Conservation (phyloP, 2,329 filamentous ascomycete species). For the Domatiomyces catenatus region DNA sequence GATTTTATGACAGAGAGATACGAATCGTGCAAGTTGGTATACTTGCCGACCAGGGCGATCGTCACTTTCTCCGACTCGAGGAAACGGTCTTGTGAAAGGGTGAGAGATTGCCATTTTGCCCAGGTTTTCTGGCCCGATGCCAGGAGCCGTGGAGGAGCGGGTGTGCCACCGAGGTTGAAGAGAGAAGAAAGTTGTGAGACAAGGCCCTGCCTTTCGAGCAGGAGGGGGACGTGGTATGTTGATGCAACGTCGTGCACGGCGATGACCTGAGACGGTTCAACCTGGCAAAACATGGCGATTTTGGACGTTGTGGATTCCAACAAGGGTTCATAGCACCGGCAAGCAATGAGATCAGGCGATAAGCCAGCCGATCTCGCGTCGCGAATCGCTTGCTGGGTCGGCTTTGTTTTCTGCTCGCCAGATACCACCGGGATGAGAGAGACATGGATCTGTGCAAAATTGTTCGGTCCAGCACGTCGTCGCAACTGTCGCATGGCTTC, state of each 20-base stretch:
- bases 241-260: constrained; percentile 76
- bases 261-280: constrained; percentile 70
- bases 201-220: constrained; percentile 69
- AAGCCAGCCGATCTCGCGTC: constrained; percentile 68
- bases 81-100: constrained; percentile 49
- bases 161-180: constrained; percentile 44
- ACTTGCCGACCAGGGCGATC: constrained; percentile 87
- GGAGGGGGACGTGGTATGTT: constrained; percentile 88
- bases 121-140: constrained; percentile 55
- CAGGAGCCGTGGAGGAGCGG: constrained; percentile 38
- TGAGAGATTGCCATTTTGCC: constrained; percentile 61
- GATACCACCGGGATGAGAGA: constrained; percentile 66
- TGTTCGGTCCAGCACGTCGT: constrained; percentile 54
- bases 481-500: constrained; percentile 71
- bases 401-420: constrained; percentile 88
- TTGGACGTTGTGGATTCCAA: constrained; percentile 63
- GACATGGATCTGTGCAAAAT: constrained; percentile 81
- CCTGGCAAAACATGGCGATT: constrained; percentile 77
- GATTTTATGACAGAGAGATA: constrained; percentile 76
- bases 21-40: constrained; percentile 67
- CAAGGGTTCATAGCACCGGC: constrained; percentile 68
- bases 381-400: constrained; percentile 80
- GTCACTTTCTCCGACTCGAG: constrained; percentile 47
- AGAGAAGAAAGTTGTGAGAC: constrained; percentile 49
- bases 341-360: constrained; percentile 67